Evolutionary conservation across 2,329 filamentous ascomycete genomes (phyloP).

Genomic region (Xylaria sp.): DNA sequence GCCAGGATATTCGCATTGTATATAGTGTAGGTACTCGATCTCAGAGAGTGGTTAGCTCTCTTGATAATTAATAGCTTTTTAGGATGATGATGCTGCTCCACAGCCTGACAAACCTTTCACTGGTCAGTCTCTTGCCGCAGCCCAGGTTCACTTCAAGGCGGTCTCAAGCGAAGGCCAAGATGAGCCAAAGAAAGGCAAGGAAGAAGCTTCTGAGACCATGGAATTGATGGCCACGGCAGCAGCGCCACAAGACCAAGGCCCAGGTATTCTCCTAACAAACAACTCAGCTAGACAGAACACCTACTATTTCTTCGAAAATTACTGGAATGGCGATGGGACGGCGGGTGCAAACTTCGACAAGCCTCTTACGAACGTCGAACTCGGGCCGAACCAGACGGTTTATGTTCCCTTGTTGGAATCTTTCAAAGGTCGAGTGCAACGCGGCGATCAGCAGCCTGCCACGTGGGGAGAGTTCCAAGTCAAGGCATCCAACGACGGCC

Average conservation of each 20-base stretch:
- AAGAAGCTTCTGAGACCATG: not conserved
- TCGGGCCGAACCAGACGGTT: slow-evolving; percentile 39
- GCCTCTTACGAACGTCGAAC: slow-evolving; percentile 43
- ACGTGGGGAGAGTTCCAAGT: slow-evolving; percentile 50
- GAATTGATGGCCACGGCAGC: slow-evolving; percentile 22
- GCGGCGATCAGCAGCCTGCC: slow-evolving; percentile 44
- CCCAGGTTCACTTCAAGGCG: slow-evolving; percentile 11
- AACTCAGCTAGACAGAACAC: slow-evolving; percentile 41
- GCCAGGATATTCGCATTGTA: slow-evolving; percentile 47
- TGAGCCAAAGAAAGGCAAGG: not conserved
- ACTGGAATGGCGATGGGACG: slow-evolving; percentile 48
- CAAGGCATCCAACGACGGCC: slow-evolving; percentile 43
- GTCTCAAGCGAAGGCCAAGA: not conserved
- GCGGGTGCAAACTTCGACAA: slow-evolving; percentile 49
- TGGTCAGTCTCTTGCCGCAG: slow-evolving; percentile 22
- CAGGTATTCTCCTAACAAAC: slow-evolving; percentile 48
- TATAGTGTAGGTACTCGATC: slow-evolving; percentile 42
- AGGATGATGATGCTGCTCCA: slow-evolving; percentile 35
- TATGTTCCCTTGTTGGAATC: slow-evolving; percentile 40
- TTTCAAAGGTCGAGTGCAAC: slow-evolving; percentile 51
- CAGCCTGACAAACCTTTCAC: slow-evolving; percentile 32
- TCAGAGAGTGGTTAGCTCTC: not conserved
- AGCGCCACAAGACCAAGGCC: slow-evolving; percentile 25
- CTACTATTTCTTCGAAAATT: slow-evolving; percentile 50
- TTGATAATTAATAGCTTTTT: not conserved